Conservation (phyloP, 176 grass and related monocot genomes). For the Puya raimondii region DNA sequence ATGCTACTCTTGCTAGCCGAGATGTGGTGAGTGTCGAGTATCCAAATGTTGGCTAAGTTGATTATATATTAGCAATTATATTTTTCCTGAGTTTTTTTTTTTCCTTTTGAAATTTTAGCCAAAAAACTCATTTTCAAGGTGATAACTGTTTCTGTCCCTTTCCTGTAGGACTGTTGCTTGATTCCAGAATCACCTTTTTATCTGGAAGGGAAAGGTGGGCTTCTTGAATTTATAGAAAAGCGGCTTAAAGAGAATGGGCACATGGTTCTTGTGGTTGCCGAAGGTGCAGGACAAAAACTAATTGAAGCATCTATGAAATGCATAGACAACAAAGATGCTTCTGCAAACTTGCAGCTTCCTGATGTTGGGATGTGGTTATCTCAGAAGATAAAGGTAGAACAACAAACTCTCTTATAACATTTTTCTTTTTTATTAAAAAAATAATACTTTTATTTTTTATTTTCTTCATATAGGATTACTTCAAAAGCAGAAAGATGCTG, state of each 20-base stretch:
- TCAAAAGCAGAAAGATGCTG: constrained; percentile 43
- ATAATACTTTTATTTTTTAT: not conserved
- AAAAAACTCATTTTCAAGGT: not conserved
- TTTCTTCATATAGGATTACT: constrained; percentile 27
- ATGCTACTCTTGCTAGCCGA: constrained; percentile 93
- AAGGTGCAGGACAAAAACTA: constrained; percentile 88
- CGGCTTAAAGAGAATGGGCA: constrained; percentile 87
- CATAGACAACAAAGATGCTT: constrained; percentile 60
- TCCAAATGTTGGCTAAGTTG: not conserved
- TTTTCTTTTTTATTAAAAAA: not conserved
- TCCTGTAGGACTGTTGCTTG: constrained; percentile 82
- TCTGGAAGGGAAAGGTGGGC: constrained; percentile 80
- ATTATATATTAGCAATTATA: not conserved
- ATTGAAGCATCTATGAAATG: constrained; percentile 59
- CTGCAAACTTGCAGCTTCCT: constrained; percentile 85
- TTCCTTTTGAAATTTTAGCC: not conserved
- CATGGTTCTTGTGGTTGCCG: constrained; percentile 92
- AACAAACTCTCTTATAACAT: no score
- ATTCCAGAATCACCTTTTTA: constrained; percentile 95
- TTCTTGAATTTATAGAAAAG: constrained; percentile 78
- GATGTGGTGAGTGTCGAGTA: constrained; percentile 70
- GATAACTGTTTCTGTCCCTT: constrained; percentile 4
- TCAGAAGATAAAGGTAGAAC: constrained; percentile 80
- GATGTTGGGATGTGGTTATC: constrained; percentile 97
- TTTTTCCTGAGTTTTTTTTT: not conserved